phyloP scores from a whole-genome alignment of 305 asterid genomes.

The Solanum hybrid region DNA sequence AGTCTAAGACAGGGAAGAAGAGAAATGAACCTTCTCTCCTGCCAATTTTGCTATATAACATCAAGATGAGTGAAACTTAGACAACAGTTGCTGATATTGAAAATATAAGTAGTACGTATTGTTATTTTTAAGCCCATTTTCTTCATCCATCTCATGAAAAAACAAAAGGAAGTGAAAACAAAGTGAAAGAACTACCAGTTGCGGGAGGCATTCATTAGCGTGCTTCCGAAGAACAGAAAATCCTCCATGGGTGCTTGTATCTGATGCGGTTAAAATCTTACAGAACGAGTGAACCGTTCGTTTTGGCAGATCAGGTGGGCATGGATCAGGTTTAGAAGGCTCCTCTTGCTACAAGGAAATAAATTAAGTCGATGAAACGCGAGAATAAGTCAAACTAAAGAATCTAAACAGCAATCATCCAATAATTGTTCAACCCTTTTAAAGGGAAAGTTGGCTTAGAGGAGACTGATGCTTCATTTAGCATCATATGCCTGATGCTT shows the following conservation, averaged over 20 bases:
- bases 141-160: neutral
- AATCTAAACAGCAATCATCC: neutral
- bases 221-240: slow-evolving; percentile 87
- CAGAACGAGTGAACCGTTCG: slow-evolving; percentile 43
- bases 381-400: neutral
- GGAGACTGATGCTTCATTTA: neutral
- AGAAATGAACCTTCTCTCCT: neutral
- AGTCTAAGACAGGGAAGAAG: neutral
- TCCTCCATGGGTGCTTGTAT: slow-evolving; percentile 93
- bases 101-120: neutral
- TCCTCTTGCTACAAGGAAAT: slow-evolving; percentile 52
- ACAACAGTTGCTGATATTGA: neutral
- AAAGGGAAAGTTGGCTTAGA: neutral
- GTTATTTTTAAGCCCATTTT: neutral
- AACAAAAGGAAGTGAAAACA: neutral
- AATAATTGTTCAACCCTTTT: neutral
- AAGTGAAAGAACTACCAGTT: slow-evolving; percentile 31
- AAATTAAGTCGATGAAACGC: neutral
- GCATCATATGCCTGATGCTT: neutral
- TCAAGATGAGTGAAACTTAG: neutral
- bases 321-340: slow-evolving; percentile 47
- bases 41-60: neutral
- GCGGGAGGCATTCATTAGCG: slow-evolving; percentile 85
- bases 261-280: slow-evolving; percentile 83
- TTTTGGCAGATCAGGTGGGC: slow-evolving; percentile 43